Percentiles rank a stretch among this genome's conserved stretches.
Conservation (phyloP, 176 grass and related monocot species). For the Chloris gayana region DNA sequence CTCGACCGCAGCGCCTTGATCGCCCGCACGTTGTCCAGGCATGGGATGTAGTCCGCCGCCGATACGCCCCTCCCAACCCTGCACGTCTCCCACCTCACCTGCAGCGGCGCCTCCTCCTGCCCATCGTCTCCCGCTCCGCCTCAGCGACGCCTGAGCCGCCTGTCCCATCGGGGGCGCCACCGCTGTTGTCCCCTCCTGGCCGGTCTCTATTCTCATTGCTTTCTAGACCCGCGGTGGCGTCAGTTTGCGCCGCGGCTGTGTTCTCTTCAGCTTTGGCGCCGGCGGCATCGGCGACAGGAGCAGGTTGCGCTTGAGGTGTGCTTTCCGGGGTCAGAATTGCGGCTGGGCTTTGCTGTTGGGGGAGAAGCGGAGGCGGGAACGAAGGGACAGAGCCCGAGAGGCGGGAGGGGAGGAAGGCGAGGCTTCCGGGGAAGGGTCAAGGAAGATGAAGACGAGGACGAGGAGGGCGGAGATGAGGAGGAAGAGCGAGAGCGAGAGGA, state of each 20-base stretch:
- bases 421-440: constrained; percentile 28
- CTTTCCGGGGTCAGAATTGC: background rate
- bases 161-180: background rate
- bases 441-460: constrained; percentile 51
- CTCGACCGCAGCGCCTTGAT: constrained; percentile 86
- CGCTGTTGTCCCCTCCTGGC: background rate
- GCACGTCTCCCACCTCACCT: constrained; percentile 72
- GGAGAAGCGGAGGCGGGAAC: background rate
- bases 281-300: background rate
- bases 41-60: constrained; percentile 93
- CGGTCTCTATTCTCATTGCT: background rate
- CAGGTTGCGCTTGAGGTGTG: constrained; percentile 1
- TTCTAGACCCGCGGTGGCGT: background rate
- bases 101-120: constrained; percentile 36
- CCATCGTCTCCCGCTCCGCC: background rate
- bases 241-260: background rate
- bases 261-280: background rate
- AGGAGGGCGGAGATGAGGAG: constrained; percentile 47
- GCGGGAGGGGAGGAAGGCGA: constrained; percentile 32
- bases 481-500: constrained; percentile 49
- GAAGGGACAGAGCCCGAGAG: constrained; percentile 15
- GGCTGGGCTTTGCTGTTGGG: constrained; percentile 13
- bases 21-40: constrained; percentile 86
- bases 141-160: background rate
- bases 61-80: constrained; percentile 52